phyloP scores from a whole-genome alignment of 2,329 filamentous ascomycete species.

The Alternaria sp. region DNA sequence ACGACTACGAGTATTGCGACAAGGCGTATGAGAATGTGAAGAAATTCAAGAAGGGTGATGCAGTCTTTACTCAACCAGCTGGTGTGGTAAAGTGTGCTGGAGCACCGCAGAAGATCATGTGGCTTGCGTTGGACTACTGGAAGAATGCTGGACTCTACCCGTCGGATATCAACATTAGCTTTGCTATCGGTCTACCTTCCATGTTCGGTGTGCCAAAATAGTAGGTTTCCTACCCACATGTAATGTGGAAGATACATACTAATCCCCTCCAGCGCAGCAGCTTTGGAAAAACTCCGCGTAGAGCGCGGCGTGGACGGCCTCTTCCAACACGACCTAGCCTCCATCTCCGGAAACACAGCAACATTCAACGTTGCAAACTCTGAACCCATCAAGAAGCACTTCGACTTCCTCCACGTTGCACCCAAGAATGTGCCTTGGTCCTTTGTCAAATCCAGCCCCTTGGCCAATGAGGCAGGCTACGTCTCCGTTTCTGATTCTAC shows the following conservation, averaged over 20 bases:
- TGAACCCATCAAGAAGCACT: conserved; percentile 41
- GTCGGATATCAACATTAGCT: conserved; percentile 47
- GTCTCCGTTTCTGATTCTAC: conserved; percentile 49
- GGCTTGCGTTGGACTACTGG: conserved; percentile 53
- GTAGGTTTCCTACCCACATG: background rate
- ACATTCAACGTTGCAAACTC: conserved; percentile 41
- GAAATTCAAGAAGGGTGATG: conserved; percentile 44
- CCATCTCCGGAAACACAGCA: conserved; percentile 50
- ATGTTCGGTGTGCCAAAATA: conserved; percentile 54
- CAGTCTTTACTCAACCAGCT: conserved; percentile 51
- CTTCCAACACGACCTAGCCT: conserved; percentile 50
- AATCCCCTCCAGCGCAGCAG: conserved; percentile 33
- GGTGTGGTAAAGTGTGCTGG: conserved; percentile 53
- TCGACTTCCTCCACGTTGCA: conserved; percentile 50
- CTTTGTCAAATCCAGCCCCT: conserved; percentile 46
- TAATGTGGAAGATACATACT: background rate
- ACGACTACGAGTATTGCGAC: conserved; percentile 51
- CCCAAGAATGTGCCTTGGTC: conserved; percentile 51
- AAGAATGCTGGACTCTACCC: conserved; percentile 46
- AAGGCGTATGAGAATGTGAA: conserved; percentile 46
- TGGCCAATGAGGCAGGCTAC: conserved; percentile 49
- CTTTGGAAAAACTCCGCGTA: conserved; percentile 47
- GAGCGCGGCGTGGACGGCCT: conserved; percentile 50
- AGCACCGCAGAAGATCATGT: conserved; percentile 54
- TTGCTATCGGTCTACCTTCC: conserved; percentile 50